A percentile compares a stretch with the other conserved stretches of the same genome.
Conservation (phyloP, 140 eudicot species). For the Oenanthe javanica region DNA sequence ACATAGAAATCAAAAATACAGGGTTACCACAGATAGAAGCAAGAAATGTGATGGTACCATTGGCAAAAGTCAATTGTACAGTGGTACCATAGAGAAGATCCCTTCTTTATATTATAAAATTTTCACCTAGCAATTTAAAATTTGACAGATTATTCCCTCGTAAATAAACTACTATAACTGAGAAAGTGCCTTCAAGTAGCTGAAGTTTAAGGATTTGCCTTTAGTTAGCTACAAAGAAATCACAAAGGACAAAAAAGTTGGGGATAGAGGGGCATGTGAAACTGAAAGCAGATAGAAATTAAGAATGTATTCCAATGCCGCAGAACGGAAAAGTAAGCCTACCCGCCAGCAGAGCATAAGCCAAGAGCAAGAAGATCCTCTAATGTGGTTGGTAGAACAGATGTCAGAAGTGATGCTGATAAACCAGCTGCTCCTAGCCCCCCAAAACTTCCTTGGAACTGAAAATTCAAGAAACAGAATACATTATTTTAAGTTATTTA, state of each 20-base stretch:
- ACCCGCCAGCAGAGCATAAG: constrained; percentile 99
- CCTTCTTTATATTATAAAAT: background rate
- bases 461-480: constrained; percentile 8
- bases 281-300: background rate
- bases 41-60: no score
- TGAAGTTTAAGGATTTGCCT: background rate
- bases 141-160: background rate
- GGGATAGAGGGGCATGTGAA: background rate
- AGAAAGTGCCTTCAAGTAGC: background rate
- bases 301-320: background rate
- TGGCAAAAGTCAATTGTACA: no score
- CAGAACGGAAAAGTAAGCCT: constrained; percentile 11
- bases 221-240: background rate
- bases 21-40: no score
- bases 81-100: no score
- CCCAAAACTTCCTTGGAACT: constrained; percentile 90
- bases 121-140: background rate
- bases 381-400: constrained; percentile 76
- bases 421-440: constrained; percentile 91
- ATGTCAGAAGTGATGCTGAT: constrained; percentile 89
- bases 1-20: no score
- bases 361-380: constrained; percentile 99
- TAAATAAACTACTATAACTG: background rate
- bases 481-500: constrained; percentile 4
- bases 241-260: background rate